A percentile compares a stretch with the other conserved stretches of the same genome.
Conservation (phyloP, 495 filamentous ascomycete species). For the Neurospora intermedia region DNA sequence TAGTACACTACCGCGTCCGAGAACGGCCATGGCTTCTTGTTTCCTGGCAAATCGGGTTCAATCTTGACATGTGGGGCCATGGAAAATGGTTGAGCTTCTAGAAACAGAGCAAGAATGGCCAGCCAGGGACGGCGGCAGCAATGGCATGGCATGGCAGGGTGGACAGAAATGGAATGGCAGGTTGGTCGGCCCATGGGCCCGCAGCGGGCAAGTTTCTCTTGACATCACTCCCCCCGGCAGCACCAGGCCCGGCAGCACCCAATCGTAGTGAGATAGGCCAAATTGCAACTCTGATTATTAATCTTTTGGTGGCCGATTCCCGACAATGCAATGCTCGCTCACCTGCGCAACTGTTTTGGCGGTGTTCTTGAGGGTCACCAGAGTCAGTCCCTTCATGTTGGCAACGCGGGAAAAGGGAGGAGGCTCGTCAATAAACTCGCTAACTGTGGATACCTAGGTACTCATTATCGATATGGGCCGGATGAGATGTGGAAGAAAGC, state of each 20-base stretch:
- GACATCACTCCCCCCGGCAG: not conserved
- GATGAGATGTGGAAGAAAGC: not conserved
- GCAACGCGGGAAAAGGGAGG: not conserved
- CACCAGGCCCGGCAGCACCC: not conserved
- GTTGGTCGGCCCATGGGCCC: not conserved
- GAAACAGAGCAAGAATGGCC: not conserved
- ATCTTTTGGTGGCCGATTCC: not conserved
- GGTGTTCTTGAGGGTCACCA: not conserved
- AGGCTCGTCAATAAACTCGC: not conserved
- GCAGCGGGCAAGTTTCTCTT: not conserved
- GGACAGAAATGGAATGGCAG: not conserved
- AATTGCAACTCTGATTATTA: not conserved
- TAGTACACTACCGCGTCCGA: not conserved
- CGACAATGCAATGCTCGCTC: not conserved
- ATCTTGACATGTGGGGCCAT: not conserved
- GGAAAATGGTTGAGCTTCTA: not conserved
- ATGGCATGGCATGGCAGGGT: not conserved
- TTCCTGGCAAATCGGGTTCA: not conserved
- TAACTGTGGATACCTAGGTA: not conserved
- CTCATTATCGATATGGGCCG: not conserved
- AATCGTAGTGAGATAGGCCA: not conserved
- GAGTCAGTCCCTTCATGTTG: not conserved
- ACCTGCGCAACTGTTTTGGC: not conserved
- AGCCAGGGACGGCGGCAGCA: not conserved
- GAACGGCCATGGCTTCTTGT: not conserved